These are phyloP conservation scores for Rhynchospora tenuis DNA, from an alignment of 176 grass and related monocot species.

Conservation along the genomic window DNA sequence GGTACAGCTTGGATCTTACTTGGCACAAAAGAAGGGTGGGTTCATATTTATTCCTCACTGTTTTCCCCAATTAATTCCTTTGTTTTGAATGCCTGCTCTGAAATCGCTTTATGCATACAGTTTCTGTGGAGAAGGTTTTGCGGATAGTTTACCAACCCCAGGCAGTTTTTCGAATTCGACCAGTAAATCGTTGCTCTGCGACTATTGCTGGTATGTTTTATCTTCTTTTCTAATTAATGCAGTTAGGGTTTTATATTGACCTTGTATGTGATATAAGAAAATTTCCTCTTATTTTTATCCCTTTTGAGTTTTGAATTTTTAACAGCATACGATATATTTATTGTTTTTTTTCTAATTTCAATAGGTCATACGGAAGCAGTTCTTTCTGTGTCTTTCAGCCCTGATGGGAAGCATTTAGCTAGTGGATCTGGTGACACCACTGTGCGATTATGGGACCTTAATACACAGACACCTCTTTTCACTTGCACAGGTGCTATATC, in stretches of 20 bases:
- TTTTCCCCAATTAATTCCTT: not conserved
- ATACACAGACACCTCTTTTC: slow-evolving; percentile 80
- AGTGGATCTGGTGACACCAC: slow-evolving; percentile 92
- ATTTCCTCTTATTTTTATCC: not conserved
- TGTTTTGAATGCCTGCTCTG: not conserved
- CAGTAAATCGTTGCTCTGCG: slow-evolving; percentile 79
- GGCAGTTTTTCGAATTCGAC: slow-evolving; percentile 78
- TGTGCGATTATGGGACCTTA: slow-evolving; percentile 87
- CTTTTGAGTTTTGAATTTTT: not conserved
- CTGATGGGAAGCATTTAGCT: slow-evolving; percentile 63
- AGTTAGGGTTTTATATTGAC: not conserved
- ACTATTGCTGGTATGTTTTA: slow-evolving; percentile 64
- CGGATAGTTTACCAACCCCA: slow-evolving; percentile 86
- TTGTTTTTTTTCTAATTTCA: not conserved
- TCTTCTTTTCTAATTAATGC: not conserved
- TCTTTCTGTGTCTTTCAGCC: slow-evolving; percentile 84
- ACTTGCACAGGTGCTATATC: slow-evolving; percentile 68
- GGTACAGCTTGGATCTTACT: slow-evolving; percentile 59
- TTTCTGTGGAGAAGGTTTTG: slow-evolving; percentile 78
- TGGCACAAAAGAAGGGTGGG: slow-evolving; percentile 74
- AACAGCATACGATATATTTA: not conserved
- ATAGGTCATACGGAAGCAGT: slow-evolving; percentile 94
- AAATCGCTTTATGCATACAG: slow-evolving; percentile 29
- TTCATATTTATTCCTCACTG: not conserved
- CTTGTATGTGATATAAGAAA: not conserved